Base-by-base conservation (phyloP, 345 rosid species). In the Rhizophora mangle region DNA sequence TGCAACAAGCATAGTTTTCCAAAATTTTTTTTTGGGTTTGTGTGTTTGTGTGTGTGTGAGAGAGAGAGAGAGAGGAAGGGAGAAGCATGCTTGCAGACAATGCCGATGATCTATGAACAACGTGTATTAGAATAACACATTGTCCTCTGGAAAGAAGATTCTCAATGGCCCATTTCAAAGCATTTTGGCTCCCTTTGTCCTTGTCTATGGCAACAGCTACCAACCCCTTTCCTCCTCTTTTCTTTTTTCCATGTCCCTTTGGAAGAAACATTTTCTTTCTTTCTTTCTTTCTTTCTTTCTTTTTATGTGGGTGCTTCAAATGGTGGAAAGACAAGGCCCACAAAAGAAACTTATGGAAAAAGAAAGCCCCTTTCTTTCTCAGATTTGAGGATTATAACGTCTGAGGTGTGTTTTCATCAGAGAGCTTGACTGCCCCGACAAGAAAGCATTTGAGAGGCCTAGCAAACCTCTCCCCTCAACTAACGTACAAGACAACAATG, bases 181-280 rank as follows among this genome's bases (percentile, higher is more conserved):
- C 97, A 79, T 81, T 65, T 76, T 86, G 96, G 81, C 96, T 94
- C 8, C 87, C 85, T 83, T 89, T 94, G 71, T 91, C 97, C 68
- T 73, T 88, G 84, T 88, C 91, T 26, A 91, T 79, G 18, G 95
- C 97, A 10, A 94, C 90, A 19, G 95, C 98, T 0, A 89, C 85
- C 70, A 86, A 43, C 51, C 92, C 96, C 49, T 76, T 80, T 65
- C 83, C 76, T 58, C 72, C 57, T n/a, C 79, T 73, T 67, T 85
- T 85, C 82, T 81, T 84, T 37, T 55, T 65, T 22, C 39, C 43
- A 56, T 69, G 55, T 24, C 73, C 66, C 71, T 73, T 74, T 36
- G 66, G 68, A 30, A 36, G 51, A 84, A 79, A 78, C 82, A 83
- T 78, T 68, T 64, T 46, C 58, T 59, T 43, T 39, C 2, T 24